Base-by-base conservation (phyloP, 495 filamentous ascomycete genomes). In the Penicillium roqueforti region DNA sequence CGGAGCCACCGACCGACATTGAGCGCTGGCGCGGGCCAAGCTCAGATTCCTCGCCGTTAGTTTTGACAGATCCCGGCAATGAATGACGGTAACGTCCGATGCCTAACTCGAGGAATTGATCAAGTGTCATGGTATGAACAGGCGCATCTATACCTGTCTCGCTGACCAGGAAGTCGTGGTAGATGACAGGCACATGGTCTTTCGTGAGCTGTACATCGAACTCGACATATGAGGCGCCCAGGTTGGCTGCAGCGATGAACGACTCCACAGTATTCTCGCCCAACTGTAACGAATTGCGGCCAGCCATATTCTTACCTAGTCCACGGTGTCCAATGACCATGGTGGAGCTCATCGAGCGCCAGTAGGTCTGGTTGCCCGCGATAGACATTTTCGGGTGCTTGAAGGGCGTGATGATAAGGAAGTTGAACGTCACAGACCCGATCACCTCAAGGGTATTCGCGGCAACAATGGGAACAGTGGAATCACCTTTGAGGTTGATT, bases 141-240 rank as follows among this genome's bases (percentile, higher is more conserved):
- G 95, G 95, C 0, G 92, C 95, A 69, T 99, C 95, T 53, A 96
- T 95, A 1, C 95, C 95, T 0, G 95, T 99, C 72, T 99, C 95
- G 66, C 91, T 96, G 68, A 99, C 93, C 14, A 99, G 78, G 61
- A 99, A 99, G 69, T 99, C 95, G 68, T 99, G 95, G 68, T 99
- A 99, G 60, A 99, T 96, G 61, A 99, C 92, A 16, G 95, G 95
- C 7, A 99, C 91, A 69, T 93, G 92, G 66, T 99, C 95, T 63
- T 99, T 99, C 16, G 95, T 99, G 43, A 99, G 77, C 66, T 99
- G 95, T 3, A 99, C 93, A 65, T 98, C 93, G 62, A 87, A 90
- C 69, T 97, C 92, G 50, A 97, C 91, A 64, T 95, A 95, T 16
- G 86, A 84, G 1, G 92, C 92, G 3, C 93, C 95, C 23, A 97